Evolutionary conservation across 371 early-diverging fungal species (phyloP).

Genomic region (Mucor piriformis): DNA sequence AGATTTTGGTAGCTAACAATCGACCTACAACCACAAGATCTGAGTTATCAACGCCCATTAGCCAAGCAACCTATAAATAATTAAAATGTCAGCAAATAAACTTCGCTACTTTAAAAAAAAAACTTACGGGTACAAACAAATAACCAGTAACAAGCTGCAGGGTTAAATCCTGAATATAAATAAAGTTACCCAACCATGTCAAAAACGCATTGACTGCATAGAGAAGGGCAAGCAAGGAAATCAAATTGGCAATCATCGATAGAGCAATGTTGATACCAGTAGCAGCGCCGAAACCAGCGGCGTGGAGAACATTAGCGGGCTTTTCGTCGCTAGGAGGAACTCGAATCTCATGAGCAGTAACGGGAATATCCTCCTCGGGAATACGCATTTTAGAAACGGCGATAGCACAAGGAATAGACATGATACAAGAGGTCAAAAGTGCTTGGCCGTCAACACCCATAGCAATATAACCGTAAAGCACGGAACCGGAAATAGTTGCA

Average conservation of each 20-base stretch:
- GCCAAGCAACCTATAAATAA: conserved; percentile 64
- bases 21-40: conserved; percentile 71
- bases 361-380: conserved; percentile 79
- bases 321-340: conserved; percentile 62
- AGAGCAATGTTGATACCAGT: conserved; percentile 79
- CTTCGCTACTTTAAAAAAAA: background rate
- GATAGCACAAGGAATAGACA: conserved; percentile 91
- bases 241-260: conserved; percentile 75
- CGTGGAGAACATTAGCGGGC: conserved; percentile 80
- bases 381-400: conserved; percentile 78
- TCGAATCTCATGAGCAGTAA: conserved; percentile 71
- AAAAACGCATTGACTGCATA: conserved; percentile 70
- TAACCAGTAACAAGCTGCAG: conserved; percentile 76
- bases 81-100: background rate
- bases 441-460: conserved; percentile 71
- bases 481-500: conserved; percentile 92
- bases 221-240: conserved; percentile 77
- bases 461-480: conserved; percentile 74
- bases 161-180: conserved; percentile 64
- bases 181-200: conserved; percentile 75
- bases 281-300: conserved; percentile 85
- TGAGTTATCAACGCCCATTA: conserved; percentile 74
- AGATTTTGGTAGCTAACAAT: conserved; percentile 84
- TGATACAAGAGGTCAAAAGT: conserved; percentile 84
- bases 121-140: conserved; percentile 67